Base-by-base conservation (phyloP, 2,329 filamentous ascomycete species). In the Ascocoryne sarcoides region DNA sequence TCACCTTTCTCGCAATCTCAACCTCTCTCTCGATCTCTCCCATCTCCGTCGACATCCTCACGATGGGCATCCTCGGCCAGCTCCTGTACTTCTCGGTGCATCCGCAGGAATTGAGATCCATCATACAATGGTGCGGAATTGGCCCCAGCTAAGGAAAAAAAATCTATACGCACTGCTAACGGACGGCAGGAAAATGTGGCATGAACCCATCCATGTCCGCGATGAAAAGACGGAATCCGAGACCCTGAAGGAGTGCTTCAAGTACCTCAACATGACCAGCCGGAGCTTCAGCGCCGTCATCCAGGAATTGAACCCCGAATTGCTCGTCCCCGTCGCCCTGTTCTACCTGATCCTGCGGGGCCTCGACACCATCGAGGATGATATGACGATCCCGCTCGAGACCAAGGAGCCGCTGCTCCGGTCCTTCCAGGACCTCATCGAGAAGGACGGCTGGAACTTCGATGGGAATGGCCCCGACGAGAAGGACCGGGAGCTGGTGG, bases 321-420 rank as follows among this genome's bases (percentile, higher is more conserved):
- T 98, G 21, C 76, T 96, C 26, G 76, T 95, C 30, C 88, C 92
- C 17, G 75, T 96, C 33, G 79, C 82, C 41, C 70, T 96, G 8
- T 98, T 98, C 73, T 98, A 98, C 68, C 76, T 98, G 19, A 76
- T 87, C 39, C 73, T 98, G 40, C 85, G 92, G 46, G 92, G 86
- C 34, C 75, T 98, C 37, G 92, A 98, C 64, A 98, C 92, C n/a
- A 85, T 98, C 45, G 92, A 98, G 66, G 92, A 98, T 70, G 92
- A 98, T 64, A 96, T 95, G 79, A 94, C 88, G 4, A 82, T 98
- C 45, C 70, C 82, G 2, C 67, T 90, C 29, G 73, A 76, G 49
- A 80, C 75, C 58, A 98, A 98, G 68, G 84, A 93, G 58, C 87
- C 88, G 2, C 65, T 95, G 42, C 70, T 98, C 46, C 79, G 90